Evolutionary conservation across 305 asterid genomes (phyloP).

Genomic region (Fraxinus nigra): DNA sequence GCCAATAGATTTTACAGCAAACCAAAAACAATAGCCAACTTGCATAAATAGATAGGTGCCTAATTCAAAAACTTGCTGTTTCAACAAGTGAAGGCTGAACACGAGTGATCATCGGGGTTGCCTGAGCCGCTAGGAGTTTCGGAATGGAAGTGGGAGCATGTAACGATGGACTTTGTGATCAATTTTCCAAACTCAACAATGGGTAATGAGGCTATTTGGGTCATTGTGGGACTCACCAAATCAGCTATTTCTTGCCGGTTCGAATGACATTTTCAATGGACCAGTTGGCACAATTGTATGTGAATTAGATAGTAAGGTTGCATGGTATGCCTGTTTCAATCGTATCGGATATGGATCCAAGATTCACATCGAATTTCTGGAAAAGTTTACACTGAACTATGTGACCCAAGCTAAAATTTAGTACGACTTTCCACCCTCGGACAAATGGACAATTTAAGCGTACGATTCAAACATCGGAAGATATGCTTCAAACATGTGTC

Average conservation of each 20-base stretch:
- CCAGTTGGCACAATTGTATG: background rate
- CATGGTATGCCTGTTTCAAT: background rate
- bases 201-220: background rate
- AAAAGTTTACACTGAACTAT: background rate
- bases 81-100: background rate
- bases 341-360: background rate
- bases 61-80: background rate
- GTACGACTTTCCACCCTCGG: background rate
- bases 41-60: conserved; percentile 6
- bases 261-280: background rate
- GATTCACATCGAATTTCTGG: background rate
- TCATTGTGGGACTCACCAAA: background rate
- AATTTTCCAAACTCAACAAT: background rate
- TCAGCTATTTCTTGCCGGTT: background rate
- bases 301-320: background rate
- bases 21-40: background rate
- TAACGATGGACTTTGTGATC: background rate
- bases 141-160: background rate
- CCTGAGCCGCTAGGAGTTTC: background rate
- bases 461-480: background rate
- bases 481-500: background rate
- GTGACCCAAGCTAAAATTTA: background rate
- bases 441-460: background rate
- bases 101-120: background rate
- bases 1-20: background rate